Conservation (phyloP, 1,284 basidiomycete genomes). For the Meira nashicola region DNA sequence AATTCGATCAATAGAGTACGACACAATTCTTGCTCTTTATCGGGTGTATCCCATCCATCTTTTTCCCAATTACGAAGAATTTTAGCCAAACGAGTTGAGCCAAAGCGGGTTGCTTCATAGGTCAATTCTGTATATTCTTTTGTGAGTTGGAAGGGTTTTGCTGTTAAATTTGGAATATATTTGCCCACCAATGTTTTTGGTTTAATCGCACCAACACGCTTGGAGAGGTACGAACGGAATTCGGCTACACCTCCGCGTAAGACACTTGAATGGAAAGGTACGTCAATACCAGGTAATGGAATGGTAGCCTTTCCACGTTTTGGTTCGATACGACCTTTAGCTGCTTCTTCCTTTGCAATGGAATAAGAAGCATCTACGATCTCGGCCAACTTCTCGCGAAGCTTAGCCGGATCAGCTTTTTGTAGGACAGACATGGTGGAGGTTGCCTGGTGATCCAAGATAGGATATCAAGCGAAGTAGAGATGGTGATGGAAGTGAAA, state of each 20-base stretch:
- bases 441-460: neutral
- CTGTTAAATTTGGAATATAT: constrained; percentile 96
- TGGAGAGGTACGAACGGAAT: constrained; percentile 88
- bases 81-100: constrained; percentile 85
- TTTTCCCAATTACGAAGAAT: constrained; percentile 88
- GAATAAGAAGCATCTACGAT: constrained; percentile 81
- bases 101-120: constrained; percentile 32
- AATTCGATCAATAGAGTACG: constrained; percentile 94
- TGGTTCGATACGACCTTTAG: constrained; percentile 84
- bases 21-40: constrained; percentile 83
- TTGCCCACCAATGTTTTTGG: constrained; percentile 65
- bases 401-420: constrained; percentile 67
- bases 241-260: constrained; percentile 92
- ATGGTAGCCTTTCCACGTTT: constrained; percentile 78
- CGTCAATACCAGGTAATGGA: constrained; percentile 79
- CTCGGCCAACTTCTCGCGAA: constrained; percentile 83
- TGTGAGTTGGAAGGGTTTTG: constrained; percentile 84
- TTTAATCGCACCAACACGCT: constrained; percentile 74
- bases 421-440: constrained; percentile 13
- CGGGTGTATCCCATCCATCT: constrained; percentile 75
- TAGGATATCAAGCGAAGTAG: constrained; percentile 2
- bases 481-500: neutral
- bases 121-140: constrained; percentile 89
- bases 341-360: constrained; percentile 68
- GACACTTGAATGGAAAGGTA: constrained; percentile 98